Evolutionary conservation across 208 protist species (phyloP).

Genomic region (Trypanosoma lewisi): DNA sequence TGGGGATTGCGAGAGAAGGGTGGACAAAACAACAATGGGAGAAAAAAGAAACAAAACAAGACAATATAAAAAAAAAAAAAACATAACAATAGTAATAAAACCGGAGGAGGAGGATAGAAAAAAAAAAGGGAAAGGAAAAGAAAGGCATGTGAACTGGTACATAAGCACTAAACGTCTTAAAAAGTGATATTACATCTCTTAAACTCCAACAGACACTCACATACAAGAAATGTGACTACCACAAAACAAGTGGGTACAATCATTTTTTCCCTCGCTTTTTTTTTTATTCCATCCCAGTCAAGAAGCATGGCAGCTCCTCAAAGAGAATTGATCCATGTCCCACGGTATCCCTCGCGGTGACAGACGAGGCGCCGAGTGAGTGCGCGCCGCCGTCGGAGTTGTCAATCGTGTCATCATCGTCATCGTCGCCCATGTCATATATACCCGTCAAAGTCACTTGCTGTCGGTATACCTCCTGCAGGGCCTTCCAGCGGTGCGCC

Average conservation of each 20-base stretch:
- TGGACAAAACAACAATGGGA: too few species aligned
- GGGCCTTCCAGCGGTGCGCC: slow-evolving; percentile 63
- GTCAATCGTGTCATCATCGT: slow-evolving; percentile 8
- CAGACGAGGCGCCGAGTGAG: background rate
- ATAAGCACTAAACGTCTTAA: too few species aligned
- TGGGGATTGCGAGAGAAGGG: too few species aligned
- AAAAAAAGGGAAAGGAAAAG: background rate
- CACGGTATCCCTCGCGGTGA: background rate
- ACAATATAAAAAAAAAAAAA: too few species aligned
- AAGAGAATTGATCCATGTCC: slow-evolving; percentile 4
- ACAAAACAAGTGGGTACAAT: too few species aligned
- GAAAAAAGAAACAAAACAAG: too few species aligned
- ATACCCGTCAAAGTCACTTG: background rate
- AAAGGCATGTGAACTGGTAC: background rate
- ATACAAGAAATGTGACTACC: too few species aligned
- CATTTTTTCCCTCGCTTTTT: background rate
- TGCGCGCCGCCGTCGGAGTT: background rate
- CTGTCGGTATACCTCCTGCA: slow-evolving; percentile 26
- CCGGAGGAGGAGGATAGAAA: background rate
- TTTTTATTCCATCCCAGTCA: slow-evolving; percentile 16
- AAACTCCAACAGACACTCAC: too few species aligned
- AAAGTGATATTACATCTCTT: too few species aligned
- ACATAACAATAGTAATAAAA: background rate
- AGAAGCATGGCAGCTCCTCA: slow-evolving; percentile 21
- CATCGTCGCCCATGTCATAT: background rate